phyloP scores from a whole-genome alignment of 2,329 filamentous ascomycete species.

The Pezicula rhizophila region DNA sequence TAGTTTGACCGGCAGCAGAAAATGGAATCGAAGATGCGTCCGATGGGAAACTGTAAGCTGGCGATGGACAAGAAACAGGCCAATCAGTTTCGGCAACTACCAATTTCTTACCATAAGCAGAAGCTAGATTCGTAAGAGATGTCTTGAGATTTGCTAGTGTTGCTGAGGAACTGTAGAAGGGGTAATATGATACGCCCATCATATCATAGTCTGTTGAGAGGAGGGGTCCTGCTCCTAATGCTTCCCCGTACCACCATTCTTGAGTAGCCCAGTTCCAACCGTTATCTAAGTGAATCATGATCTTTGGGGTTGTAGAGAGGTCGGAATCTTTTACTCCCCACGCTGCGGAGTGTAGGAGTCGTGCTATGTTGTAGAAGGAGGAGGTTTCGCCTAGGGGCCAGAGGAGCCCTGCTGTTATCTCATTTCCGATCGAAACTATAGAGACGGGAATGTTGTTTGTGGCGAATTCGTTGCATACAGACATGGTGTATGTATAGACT shows the following conservation, averaged over 20 bases:
- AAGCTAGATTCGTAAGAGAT: slow-evolving; percentile 52
- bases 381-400: slow-evolving; percentile 56
- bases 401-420: slow-evolving; percentile 62
- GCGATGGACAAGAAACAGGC: slow-evolving; percentile 57
- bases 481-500: slow-evolving; percentile 64
- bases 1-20: slow-evolving; percentile 54
- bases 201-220: slow-evolving; percentile 56
- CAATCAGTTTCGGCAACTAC: slow-evolving; percentile 68
- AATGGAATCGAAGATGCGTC: slow-evolving; percentile 57
- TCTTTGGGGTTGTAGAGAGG: slow-evolving; percentile 52
- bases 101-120: slow-evolving; percentile 57
- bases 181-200: slow-evolving; percentile 69
- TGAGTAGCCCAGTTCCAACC: slow-evolving; percentile 68
- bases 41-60: slow-evolving; percentile 51
- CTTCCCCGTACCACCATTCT: slow-evolving; percentile 53
- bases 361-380: slow-evolving; percentile 54
- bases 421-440: slow-evolving; percentile 68
- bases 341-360: slow-evolving; percentile 57
- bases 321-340: slow-evolving; percentile 59
- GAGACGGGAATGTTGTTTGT: slow-evolving; percentile 46
- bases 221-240: slow-evolving; percentile 46
- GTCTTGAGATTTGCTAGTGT: slow-evolving; percentile 51
- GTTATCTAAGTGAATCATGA: slow-evolving; percentile 71
- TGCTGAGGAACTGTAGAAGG: slow-evolving; percentile 58
- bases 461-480: slow-evolving; percentile 55